These are phyloP conservation scores for Hibiscus tridactylites DNA, from an alignment of 345 rosid genomes.

Conservation along the genomic window DNA sequence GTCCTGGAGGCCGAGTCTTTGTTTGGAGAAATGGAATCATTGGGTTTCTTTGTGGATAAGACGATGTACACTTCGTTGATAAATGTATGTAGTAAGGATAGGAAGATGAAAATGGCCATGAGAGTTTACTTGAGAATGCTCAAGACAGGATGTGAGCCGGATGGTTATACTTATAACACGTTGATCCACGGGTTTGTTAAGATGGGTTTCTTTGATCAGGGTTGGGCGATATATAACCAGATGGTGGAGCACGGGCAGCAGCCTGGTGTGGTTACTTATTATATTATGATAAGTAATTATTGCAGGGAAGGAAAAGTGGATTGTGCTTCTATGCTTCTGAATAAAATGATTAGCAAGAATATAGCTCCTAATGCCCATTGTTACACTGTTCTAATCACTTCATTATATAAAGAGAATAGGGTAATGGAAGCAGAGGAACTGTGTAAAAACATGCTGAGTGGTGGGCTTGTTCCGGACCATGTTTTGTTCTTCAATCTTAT, in stretches of 20 bases:
- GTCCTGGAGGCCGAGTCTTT: slow-evolving; percentile 43
- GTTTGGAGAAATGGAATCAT: slow-evolving; percentile 45
- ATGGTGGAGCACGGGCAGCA: slow-evolving; percentile 32
- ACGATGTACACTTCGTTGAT: slow-evolving; percentile 52
- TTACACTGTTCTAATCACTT: slow-evolving; percentile 46
- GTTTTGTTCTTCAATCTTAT: slow-evolving; percentile 42
- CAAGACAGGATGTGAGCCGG: slow-evolving; percentile 45
- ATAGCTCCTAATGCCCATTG: slow-evolving; percentile 39
- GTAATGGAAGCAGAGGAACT: slow-evolving; percentile 33
- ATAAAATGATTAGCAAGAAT: slow-evolving; percentile 22
- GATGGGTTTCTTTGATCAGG: slow-evolving; percentile 45
- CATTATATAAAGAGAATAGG: slow-evolving; percentile 41
- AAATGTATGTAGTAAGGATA: slow-evolving; percentile 32
- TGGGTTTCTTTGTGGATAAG: slow-evolving; percentile 43
- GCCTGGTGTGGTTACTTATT: slow-evolving; percentile 38
- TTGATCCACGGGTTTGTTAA: slow-evolving; percentile 52
- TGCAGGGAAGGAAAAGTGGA: slow-evolving; percentile 49
- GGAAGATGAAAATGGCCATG: slow-evolving; percentile 55
- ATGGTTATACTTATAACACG: slow-evolving; percentile 44
- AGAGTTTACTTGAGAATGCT: slow-evolving; percentile 53
- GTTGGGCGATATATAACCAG: slow-evolving; percentile 28
- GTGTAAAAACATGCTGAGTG: slow-evolving; percentile 37
- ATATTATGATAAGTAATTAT: slow-evolving; percentile 45
- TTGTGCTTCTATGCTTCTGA: slow-evolving; percentile 37
- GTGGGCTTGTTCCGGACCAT: slow-evolving; percentile 55